phyloP scores from a whole-genome alignment of 306 rosid species.

The Glycine soja region DNA sequence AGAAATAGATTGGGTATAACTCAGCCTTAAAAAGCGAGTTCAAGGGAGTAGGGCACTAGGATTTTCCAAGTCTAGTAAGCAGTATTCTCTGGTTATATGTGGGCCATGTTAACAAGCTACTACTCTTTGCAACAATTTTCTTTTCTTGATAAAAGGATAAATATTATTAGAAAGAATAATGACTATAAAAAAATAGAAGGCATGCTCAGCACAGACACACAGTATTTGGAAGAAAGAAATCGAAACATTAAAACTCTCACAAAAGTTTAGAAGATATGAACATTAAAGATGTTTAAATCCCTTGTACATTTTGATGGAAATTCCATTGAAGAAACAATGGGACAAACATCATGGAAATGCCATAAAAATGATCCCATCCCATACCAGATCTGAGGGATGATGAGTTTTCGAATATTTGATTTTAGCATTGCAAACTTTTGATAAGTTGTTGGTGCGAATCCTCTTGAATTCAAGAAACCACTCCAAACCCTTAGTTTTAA shows the following conservation, averaged over 20 bases:
- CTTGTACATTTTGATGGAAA: not conserved
- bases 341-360: not conserved
- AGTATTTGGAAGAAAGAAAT: not conserved
- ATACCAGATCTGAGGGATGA: not conserved
- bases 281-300: not conserved
- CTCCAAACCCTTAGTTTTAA: not conserved
- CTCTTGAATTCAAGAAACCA: not conserved
- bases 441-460: not conserved
- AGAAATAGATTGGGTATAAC: not conserved
- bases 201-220: not conserved
- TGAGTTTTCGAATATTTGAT: not conserved
- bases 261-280: not conserved
- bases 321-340: not conserved
- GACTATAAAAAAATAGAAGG: not conserved
- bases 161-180: not conserved
- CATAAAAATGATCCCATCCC: not conserved
- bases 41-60: not conserved
- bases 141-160: not conserved
- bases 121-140: not conserved
- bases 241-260: not conserved
- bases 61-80: not conserved
- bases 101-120: not conserved
- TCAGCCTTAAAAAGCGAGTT: not conserved
- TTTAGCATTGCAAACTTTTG: not conserved
- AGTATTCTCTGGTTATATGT: not conserved